phyloP scores from a whole-genome alignment of 176 grass and related monocot genomes.

The Zoysia pacifica region DNA sequence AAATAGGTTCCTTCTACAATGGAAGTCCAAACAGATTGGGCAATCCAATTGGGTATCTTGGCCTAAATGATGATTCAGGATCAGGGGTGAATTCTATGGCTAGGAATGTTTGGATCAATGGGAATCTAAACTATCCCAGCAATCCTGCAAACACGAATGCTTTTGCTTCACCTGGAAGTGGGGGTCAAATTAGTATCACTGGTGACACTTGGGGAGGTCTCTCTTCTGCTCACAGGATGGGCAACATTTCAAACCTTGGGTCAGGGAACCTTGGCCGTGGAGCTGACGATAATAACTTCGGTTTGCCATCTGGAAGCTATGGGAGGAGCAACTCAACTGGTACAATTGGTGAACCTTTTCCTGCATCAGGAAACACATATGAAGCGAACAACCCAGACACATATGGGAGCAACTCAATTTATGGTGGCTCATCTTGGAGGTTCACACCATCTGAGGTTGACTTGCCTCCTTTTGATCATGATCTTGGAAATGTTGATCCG shows the following conservation, averaged over 20 bases:
- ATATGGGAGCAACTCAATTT: conserved; percentile 62
- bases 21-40: conserved; percentile 61
- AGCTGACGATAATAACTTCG: conserved; percentile 45
- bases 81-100: conserved; percentile 64
- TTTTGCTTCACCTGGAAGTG: conserved; percentile 59
- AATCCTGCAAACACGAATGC: conserved; percentile 62
- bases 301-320: conserved; percentile 47
- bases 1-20: conserved; percentile 57
- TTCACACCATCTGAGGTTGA: conserved; percentile 61
- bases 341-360: conserved; percentile 59
- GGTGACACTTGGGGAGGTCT: conserved; percentile 49
- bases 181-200: conserved; percentile 28
- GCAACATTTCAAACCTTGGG: conserved; percentile 42
- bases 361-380: conserved; percentile 47
- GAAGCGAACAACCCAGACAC: conserved; percentile 50
- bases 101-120: conserved; percentile 76
- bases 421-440: conserved; percentile 59
- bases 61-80: conserved; percentile 58
- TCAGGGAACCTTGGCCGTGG: conserved; percentile 45
- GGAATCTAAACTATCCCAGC: conserved; percentile 44
- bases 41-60: conserved; percentile 49
- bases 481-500: conserved; percentile 59
- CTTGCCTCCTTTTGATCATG: conserved; percentile 56
- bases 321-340: conserved; percentile 55
- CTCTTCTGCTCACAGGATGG: conserved; percentile 49